Base-by-base conservation (phyloP, 495 filamentous ascomycete species). In the Daldinia bambusicola region DNA sequence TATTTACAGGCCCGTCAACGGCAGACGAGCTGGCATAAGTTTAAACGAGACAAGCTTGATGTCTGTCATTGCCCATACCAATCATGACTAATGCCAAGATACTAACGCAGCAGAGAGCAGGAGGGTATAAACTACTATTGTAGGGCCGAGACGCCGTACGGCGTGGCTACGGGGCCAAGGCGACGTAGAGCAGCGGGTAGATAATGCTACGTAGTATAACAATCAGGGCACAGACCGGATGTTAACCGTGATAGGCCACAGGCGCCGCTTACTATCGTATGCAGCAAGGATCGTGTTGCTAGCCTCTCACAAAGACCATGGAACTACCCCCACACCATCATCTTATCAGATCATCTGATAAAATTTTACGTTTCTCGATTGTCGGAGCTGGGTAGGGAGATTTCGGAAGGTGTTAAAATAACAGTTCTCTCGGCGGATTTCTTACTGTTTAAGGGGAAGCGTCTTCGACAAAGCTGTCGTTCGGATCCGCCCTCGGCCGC, bases 291-390 rank as follows among this genome's bases (percentile, higher is more conserved):
- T 56, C 22, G 26, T n/a, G 18, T 50, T 48, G 16, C 14, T 9
- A 22, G 6, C 66, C 18, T 48, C 18, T 10, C 43, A 22, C 43
- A 48, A 48, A 48, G 40, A 70, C 52, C 61, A 20, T 51, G 34
- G 32, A 22, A n/a, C 12, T n/a, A 63, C 57, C 50, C 55, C 68
- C 64, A 53, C 48, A 10, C 30, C 50, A 32, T 55, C 51, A 69
- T 69, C 60, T 69, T 69, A 72, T 72, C 65, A 65, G 65, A 72
- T 69, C 8, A 72, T 72, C 65, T 65, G 70, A 72, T 72, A 72
- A 64, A 72, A 61, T 55, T 72, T 68, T 68, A 14, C 16, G 31
- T 26, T 30, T 61, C 55, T 55, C 60, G 50, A 72, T 68, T 40
- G 26, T 53, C 56, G 64, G 38, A 26, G 53, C 50, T 9, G 31